Evolutionary conservation across 345 rosid genomes (phyloP), one percentile per base, ranked within the genome.

Genomic region (Citrus medica): DNA sequence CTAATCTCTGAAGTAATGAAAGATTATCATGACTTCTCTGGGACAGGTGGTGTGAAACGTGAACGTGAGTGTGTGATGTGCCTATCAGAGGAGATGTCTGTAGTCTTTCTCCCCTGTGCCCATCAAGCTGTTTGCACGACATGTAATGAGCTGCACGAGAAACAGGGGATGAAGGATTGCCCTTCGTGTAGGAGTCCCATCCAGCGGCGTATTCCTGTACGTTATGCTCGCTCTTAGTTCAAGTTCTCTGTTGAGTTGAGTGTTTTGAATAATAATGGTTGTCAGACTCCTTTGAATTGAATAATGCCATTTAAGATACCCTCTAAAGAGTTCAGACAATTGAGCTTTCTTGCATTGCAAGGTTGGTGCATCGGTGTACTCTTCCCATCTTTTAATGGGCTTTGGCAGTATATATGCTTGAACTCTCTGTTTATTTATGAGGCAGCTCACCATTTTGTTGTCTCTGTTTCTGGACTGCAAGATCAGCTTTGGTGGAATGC

Each of bases 1-100:
- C 71, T 74, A 24, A 71, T 82, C 67, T 81, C 90, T 9, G 83
- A 83, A 65, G 69, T 71, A n/a, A 72, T 78, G 77, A 61, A 81
- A 51, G 84, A 75, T 73, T 71, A 86, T 69, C 80, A 78, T 10
- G 87, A 87, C 61, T 68, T 77, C 58, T 69, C 79, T 16, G 85
- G 82, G 35, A 62, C 37, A n/a, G 89, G 89, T 30, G 88, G 88
- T 1, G 86, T 91, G 81, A 88, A 84, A 75, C 91, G 95, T 3
- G 98, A 95, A 79, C 85, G 94, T 25, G 98, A 95, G 75, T 95
- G 98, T 33, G 98, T 94, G 76, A 93, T 94, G 98, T 94, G 98
- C 86, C 92, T 89, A 7, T 87, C 92, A 0, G 92, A 89, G 73
- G 92, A 87, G 77, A 86, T 83, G 87, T 83, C 89, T 0, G 85